Evolutionary conservation across 768 basidiomycete genomes (phyloP).

Genomic region (Coprinopsis marcescibilis): DNA sequence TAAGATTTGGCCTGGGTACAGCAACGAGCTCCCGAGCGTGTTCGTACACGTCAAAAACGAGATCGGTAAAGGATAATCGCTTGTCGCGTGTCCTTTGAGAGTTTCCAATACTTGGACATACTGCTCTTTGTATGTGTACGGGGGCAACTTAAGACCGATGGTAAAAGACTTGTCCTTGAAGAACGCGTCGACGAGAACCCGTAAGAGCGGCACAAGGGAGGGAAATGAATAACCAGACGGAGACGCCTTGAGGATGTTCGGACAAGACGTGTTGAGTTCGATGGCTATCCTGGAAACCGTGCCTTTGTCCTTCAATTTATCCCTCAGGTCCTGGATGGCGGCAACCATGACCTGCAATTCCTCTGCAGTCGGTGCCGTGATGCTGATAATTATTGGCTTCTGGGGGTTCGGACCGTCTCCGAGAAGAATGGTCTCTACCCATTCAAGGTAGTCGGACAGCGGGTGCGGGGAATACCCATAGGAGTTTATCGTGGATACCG

Average conservation of each 20-base stretch:
- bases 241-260: slow-evolving; percentile 61
- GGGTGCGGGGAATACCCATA: slow-evolving; percentile 86
- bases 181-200: slow-evolving; percentile 45
- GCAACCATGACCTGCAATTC: slow-evolving; percentile 51
- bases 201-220: slow-evolving; percentile 48
- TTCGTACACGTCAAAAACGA: slow-evolving; percentile 79
- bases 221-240: slow-evolving; percentile 62
- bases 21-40: slow-evolving; percentile 66
- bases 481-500: slow-evolving; percentile 67
- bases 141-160: slow-evolving; percentile 76
- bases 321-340: slow-evolving; percentile 57
- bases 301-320: slow-evolving; percentile 23
- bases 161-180: slow-evolving; percentile 48
- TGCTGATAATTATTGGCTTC: slow-evolving; percentile 72
- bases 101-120: slow-evolving; percentile 51
- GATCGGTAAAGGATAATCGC: slow-evolving; percentile 34
- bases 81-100: slow-evolving; percentile 31
- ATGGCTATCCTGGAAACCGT: slow-evolving; percentile 46
- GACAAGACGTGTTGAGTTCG: slow-evolving; percentile 83
- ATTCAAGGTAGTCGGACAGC: slow-evolving; percentile 57
- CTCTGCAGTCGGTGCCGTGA: slow-evolving; percentile 54
- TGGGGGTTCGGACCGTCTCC: slow-evolving; percentile 10
- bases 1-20: slow-evolving; percentile 60
- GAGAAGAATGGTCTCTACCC: slow-evolving; percentile 56
- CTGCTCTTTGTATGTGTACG: slow-evolving; percentile 59